Conservation (phyloP, 192 early-diverging fungal species). For the Mortierella antarctica region DNA sequence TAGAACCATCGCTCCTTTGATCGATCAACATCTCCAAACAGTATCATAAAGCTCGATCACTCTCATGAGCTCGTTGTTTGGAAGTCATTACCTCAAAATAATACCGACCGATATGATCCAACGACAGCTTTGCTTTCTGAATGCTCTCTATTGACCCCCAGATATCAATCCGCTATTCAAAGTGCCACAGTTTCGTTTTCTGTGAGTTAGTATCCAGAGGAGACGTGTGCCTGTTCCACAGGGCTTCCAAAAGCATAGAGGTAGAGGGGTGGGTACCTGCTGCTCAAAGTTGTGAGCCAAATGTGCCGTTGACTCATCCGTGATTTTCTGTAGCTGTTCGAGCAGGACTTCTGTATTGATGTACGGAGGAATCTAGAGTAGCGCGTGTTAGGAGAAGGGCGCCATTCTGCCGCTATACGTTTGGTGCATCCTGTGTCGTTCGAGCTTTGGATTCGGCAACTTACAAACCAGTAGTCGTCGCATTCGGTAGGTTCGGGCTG, state of each 20-base stretch:
- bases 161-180: constrained; percentile 25
- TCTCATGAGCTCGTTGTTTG: background rate
- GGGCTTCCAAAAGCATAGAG: too few relatives aligned
- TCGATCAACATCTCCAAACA: too few relatives aligned
- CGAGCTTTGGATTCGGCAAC: background rate
- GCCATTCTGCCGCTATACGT: too few relatives aligned
- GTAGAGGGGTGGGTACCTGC: too few relatives aligned
- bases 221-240: background rate
- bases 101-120: constrained; percentile 10
- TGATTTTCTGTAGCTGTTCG: too few relatives aligned
- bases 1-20: background rate
- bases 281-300: too few relatives aligned
- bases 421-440: too few relatives aligned
- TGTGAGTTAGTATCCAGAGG: background rate
- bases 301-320: too few relatives aligned
- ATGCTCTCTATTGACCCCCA: constrained; percentile 29
- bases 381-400: background rate
- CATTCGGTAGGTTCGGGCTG: background rate
- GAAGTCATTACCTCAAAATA: constrained; percentile 20
- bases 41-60: too few relatives aligned
- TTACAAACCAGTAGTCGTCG: constrained; percentile 44
- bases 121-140: constrained; percentile 12
- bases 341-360: too few relatives aligned
- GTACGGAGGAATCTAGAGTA: too few relatives aligned
- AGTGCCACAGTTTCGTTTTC: background rate